Evolutionary conservation across 768 basidiomycete species (phyloP).

Genomic region (Panellus pusillus): DNA sequence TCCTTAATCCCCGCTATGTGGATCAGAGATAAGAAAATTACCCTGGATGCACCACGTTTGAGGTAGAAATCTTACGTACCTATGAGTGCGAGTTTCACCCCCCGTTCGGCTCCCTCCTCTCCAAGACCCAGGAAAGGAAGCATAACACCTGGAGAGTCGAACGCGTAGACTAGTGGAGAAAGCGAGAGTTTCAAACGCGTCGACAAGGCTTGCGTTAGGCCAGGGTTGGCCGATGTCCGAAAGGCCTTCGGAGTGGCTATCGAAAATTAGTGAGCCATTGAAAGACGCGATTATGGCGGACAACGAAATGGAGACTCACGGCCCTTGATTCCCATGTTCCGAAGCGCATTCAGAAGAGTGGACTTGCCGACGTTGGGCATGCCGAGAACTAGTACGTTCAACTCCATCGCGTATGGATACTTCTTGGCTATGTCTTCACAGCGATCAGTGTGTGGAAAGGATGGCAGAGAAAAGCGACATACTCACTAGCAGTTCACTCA

Average conservation of each 20-base stretch:
- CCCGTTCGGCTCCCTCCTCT: constrained; percentile 82
- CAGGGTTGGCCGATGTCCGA: constrained; percentile 85
- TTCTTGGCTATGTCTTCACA: constrained; percentile 64
- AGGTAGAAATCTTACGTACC: constrained; percentile 53
- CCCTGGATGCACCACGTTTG: neutral
- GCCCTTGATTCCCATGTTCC: constrained; percentile 83
- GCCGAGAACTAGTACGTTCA: constrained; percentile 91
- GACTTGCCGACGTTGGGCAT: constrained; percentile 99
- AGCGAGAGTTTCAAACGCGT: constrained; percentile 84
- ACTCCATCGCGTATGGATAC: constrained; percentile 68
- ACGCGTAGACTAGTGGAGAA: constrained; percentile 86
- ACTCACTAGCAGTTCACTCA: constrained; percentile 75
- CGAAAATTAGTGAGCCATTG: neutral
- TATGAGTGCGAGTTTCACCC: constrained; percentile 89
- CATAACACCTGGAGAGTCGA: constrained; percentile 97
- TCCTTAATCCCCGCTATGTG: constrained; percentile 88
- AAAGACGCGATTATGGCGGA: constrained; percentile 32
- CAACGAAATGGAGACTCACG: constrained; percentile 41
- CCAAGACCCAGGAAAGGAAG: constrained; percentile 90
- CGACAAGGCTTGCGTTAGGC: constrained; percentile 85
- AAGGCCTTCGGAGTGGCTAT: constrained; percentile 85
- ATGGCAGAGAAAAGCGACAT: constrained; percentile 37
- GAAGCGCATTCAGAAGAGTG: constrained; percentile 85
- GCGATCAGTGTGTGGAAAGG: constrained; percentile 3
- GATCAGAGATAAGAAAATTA: constrained; percentile 20